Evolutionary conservation across 106 monocot species (phyloP).

Genomic region (Iris macrosiphon): DNA sequence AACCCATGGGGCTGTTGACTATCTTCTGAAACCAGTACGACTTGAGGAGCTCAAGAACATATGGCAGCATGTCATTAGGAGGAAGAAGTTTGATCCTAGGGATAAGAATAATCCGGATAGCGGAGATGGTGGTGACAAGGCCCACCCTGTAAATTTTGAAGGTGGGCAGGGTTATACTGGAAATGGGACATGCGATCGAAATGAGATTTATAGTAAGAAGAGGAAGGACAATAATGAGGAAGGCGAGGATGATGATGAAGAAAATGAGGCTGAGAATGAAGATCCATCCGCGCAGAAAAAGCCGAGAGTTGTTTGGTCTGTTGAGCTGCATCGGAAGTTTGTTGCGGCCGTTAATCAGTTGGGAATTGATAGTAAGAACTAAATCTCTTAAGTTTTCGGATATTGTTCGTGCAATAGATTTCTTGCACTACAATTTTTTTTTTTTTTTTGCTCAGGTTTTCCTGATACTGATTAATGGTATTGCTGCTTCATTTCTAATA

Average conservation of each 20-base stretch:
- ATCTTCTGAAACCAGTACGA: constrained; percentile 61
- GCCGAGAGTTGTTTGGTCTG: constrained; percentile 47
- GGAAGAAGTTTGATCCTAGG: constrained; percentile 30
- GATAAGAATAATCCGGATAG: constrained; percentile 19
- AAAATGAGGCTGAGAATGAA: constrained; percentile 22
- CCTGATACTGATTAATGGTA: neutral
- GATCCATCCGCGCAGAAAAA: constrained; percentile 32
- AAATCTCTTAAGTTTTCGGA: neutral
- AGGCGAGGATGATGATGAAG: constrained; percentile 29
- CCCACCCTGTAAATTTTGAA: constrained; percentile 12
- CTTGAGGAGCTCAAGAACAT: constrained; percentile 64
- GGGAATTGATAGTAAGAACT: constrained; percentile 44
- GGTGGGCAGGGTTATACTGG: constrained; percentile 1
- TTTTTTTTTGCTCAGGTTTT: neutral
- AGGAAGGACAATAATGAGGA: constrained; percentile 32
- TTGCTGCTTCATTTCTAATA: too few relatives aligned
- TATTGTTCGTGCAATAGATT: neutral
- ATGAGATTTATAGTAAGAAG: constrained; percentile 14
- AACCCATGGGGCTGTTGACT: constrained; percentile 63
- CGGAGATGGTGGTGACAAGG: constrained; percentile 16
- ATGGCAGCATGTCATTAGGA: constrained; percentile 65
- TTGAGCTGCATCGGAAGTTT: constrained; percentile 42
- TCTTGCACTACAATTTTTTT: neutral
- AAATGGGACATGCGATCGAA: constrained; percentile 7
- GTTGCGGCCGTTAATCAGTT: constrained; percentile 42